phyloP scores from a whole-genome alignment of 805 yeast species.

The Kregervanrija fluxuum region DNA sequence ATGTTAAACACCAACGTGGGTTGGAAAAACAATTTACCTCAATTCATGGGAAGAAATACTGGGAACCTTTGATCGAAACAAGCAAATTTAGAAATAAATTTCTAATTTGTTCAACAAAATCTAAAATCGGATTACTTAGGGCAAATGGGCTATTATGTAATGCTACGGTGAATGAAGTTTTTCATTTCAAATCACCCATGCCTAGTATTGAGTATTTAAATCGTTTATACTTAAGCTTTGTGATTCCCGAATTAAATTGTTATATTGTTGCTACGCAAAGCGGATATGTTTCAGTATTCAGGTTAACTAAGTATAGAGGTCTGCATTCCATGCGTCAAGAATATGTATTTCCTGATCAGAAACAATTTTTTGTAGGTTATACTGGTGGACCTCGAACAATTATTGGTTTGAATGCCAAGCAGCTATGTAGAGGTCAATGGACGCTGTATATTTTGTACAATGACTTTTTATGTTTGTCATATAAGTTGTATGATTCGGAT shows the following conservation, averaged over 20 bases:
- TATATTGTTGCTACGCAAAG: slow-evolving; percentile 35
- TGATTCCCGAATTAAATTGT: slow-evolving; percentile 36
- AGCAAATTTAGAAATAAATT: slow-evolving; percentile 25
- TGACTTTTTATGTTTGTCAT: too few relatives aligned
- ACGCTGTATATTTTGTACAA: too few relatives aligned
- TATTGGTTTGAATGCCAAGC: too few relatives aligned
- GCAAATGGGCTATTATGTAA: slow-evolving; percentile 40
- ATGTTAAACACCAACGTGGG: slow-evolving; percentile 12
- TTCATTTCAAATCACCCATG: slow-evolving; percentile 27
- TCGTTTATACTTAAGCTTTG: slow-evolving; percentile 22
- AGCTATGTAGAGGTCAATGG: too few relatives aligned
- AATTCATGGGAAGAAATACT: slow-evolving; percentile 22
- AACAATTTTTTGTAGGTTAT: too few relatives aligned
- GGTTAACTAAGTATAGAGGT: slow-evolving; percentile 37
- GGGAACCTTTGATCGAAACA: slow-evolving; percentile 18
- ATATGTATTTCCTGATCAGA: slow-evolving; percentile 28
- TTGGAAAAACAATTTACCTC: slow-evolving; percentile 16
- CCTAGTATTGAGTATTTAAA: slow-evolving; percentile 28
- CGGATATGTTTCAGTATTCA: slow-evolving; percentile 35
- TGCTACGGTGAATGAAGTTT: slow-evolving; percentile 37
- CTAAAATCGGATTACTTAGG: slow-evolving; percentile 37
- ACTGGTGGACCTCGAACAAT: too few relatives aligned
- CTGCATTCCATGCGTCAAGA: slow-evolving; percentile 37
- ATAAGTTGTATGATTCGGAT: too few relatives aligned
- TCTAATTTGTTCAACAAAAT: slow-evolving; percentile 38